Evolutionary conservation across 2,329 filamentous ascomycete genomes (phyloP).

Genomic region (Beauveria pseudobassiana): DNA sequence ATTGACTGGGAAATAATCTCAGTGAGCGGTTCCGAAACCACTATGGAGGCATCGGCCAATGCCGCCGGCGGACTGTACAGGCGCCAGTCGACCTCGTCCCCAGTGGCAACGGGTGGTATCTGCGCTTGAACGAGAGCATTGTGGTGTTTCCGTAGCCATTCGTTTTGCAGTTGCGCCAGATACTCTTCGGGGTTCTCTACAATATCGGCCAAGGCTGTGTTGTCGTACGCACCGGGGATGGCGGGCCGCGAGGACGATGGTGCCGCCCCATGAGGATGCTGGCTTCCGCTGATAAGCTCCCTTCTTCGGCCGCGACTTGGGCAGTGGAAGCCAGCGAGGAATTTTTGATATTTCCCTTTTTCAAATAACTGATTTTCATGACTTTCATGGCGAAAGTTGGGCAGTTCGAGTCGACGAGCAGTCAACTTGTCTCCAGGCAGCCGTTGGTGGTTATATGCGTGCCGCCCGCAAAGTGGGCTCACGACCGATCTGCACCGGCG

Average conservation of each 20-base stretch:
- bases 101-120: neutral
- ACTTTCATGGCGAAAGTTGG: neutral
- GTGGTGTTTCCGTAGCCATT: conserved; percentile 16
- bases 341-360: neutral
- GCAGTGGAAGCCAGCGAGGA: neutral
- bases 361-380: neutral
- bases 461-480: neutral
- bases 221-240: conserved; percentile 5
- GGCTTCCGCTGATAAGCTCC: neutral
- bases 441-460: neutral
- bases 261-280: neutral
- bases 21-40: conserved; percentile 32
- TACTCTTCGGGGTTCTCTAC: neutral
- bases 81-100: conserved; percentile 33
- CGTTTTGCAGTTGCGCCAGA: conserved; percentile 14
- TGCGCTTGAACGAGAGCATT: neutral
- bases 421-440: neutral
- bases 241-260: neutral
- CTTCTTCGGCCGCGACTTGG: neutral
- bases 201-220: neutral
- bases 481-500: neutral
- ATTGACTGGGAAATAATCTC: conserved; percentile 38
- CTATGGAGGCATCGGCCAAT: conserved; percentile 30
- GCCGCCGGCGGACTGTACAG: conserved; percentile 38
- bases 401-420: neutral